A percentile compares a stretch with the other conserved stretches of the same genome.
These are phyloP conservation scores for Penicillium dipodomyicola DNA, from an alignment of 495 filamentous ascomycete genomes.

Conservation along the genomic window DNA sequence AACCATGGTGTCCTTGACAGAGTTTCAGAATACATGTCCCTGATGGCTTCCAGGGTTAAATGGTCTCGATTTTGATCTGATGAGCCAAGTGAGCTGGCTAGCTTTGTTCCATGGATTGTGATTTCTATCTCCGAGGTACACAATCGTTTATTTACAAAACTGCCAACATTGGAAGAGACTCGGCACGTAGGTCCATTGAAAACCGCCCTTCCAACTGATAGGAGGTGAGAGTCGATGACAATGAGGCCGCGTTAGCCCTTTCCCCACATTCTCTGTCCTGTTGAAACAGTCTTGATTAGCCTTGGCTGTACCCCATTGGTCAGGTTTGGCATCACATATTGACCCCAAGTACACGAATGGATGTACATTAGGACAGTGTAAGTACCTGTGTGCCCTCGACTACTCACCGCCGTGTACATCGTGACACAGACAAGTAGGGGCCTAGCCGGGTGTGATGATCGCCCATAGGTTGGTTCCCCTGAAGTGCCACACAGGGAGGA, in stretches of 20 bases:
- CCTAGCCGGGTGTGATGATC: neutral
- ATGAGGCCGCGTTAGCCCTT: neutral
- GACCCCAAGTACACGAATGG: conserved; percentile 1
- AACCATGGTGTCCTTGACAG: neutral
- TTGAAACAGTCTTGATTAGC: conserved; percentile 3
- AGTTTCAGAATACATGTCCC: conserved; percentile 5
- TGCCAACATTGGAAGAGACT: neutral
- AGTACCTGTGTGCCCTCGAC: neutral
- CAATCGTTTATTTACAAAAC: neutral
- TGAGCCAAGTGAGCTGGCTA: neutral
- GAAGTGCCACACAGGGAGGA: neutral
- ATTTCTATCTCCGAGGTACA: neutral
- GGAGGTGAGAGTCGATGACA: conserved; percentile 5
- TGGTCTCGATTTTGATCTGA: conserved; percentile 1
- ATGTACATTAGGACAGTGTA: neutral
- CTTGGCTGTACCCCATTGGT: neutral
- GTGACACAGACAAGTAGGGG: conserved; percentile 2
- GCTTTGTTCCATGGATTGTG: neutral
- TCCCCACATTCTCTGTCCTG: neutral
- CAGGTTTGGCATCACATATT: conserved; percentile 2
- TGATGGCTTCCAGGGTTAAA: neutral
- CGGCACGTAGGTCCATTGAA: neutral
- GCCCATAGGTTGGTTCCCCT: neutral
- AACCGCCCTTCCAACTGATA: neutral
- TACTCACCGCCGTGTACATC: conserved; percentile 7